These are phyloP conservation scores for Vanrija sp. DNA, from an alignment of 1,284 basidiomycete species.

Conservation along the genomic window DNA sequence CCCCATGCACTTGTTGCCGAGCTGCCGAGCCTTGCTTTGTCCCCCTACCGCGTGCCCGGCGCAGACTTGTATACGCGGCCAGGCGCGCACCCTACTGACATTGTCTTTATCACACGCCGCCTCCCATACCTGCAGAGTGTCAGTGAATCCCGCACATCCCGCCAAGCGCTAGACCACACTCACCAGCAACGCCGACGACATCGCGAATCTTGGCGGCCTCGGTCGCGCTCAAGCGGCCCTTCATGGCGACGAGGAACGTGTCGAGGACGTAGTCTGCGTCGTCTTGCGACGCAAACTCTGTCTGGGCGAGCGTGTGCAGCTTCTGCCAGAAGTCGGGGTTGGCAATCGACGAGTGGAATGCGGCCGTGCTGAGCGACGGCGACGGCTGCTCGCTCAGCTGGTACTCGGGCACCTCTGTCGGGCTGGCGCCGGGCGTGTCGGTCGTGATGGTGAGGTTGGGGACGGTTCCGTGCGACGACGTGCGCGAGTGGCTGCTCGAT, in stretches of 20 bases:
- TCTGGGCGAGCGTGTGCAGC: conserved; percentile 62
- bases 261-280: conserved; percentile 53
- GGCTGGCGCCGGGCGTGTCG: not conserved
- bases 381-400: conserved; percentile 9
- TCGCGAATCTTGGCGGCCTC: conserved; percentile 50
- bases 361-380: conserved; percentile 33
- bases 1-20: no score
- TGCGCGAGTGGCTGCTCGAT: conserved; percentile 11
- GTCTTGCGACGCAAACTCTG: conserved; percentile 63
- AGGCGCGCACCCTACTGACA: no score
- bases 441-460: conserved; percentile 6
- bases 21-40: no score
- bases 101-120: no score
- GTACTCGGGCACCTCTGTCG: conserved; percentile 1
- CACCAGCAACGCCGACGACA: conserved; percentile 40
- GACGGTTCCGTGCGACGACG: no score
- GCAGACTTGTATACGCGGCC: no score
- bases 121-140: no score
- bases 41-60: no score
- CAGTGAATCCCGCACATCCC: no score
- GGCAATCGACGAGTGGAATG: conserved; percentile 64
- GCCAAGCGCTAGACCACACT: not conserved
- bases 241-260: conserved; percentile 45
- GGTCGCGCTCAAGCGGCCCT: conserved; percentile 42
- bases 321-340: conserved; percentile 72